Base-by-base conservation (phyloP, 306 rosid species). In the Castanea sativa region DNA sequence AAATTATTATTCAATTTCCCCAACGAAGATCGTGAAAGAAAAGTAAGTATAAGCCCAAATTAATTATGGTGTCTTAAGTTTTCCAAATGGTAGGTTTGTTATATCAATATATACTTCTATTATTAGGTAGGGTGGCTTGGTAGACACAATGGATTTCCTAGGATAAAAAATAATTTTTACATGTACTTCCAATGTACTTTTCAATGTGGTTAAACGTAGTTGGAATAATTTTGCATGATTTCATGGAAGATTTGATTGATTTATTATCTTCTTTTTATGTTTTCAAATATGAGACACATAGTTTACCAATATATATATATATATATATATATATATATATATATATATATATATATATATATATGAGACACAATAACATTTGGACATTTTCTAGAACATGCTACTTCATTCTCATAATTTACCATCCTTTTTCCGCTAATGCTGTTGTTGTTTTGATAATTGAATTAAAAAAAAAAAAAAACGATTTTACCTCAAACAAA, bases 1-100 rank as follows among this genome's bases (percentile, higher is more conserved):
- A 16, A 45, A 25, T 59, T 72, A 80, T 78, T 38, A 23, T 68
- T 81, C 86, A 60, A 41, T 51, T 45, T 73, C 84, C 86, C 23
- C 74, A 73, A 73, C 15, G 35, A 14, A 65, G 65, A 65, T 41
- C 18, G 18, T 63, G 59, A 41, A 11, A 19, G 25, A 10, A 73
- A 73, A 56, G 25, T 43, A 38, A 33, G 1, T 53, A n/a, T 25
- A n/a, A 53, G 6, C 68, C 10, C 23, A 41, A 41, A 41, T 41
- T 43, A 41, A 80, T 73, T 74, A 65, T 80, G 19, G 41, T n/a
- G 64, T 69, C 76, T 65, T 21, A 29, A n/a, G 70, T 23, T 41
- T 74, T 49, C 69, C 71, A 11, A 59, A 51, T 20, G 18, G 1
- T 57, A 19, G 64, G 32, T 56, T 56, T 38, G 27, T 80, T 38